Evolutionary conservation across 371 early-diverging fungal species (phyloP).

Genomic region (Rhizomucor miehei): DNA sequence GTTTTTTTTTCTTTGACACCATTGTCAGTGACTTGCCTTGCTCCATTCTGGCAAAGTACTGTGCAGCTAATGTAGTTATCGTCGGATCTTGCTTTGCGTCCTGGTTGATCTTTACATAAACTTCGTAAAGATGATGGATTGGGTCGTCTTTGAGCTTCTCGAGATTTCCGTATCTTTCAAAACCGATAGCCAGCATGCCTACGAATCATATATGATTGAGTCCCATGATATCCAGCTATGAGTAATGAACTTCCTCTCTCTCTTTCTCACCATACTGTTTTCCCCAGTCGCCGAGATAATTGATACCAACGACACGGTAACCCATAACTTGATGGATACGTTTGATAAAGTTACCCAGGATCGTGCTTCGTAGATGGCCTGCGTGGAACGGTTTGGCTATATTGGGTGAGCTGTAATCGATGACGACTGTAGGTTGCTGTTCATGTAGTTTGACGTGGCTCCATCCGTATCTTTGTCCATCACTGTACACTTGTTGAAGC

Average conservation of each 20-base stretch:
- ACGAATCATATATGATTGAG: neutral
- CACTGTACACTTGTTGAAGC: conserved; percentile 44
- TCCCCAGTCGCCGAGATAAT: conserved; percentile 99
- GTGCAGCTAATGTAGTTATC: conserved; percentile 76
- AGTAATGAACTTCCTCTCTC: neutral
- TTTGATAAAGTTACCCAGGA: conserved; percentile 95
- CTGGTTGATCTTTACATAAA: conserved; percentile 91
- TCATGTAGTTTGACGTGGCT: conserved; percentile 6
- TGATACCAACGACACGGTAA: conserved; percentile 85
- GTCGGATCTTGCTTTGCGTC: conserved; percentile 55
- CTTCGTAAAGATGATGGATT: conserved; percentile 92
- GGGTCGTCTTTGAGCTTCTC: conserved; percentile 80
- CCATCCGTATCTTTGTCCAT: conserved; percentile 34
- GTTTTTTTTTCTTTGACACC: neutral
- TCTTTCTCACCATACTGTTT: conserved; percentile 89
- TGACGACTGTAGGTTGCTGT: conserved; percentile 55
- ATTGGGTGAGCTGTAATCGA: conserved; percentile 98
- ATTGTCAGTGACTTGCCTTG: conserved; percentile 48
- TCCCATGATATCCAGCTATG: neutral
- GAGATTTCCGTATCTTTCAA: conserved; percentile 78
- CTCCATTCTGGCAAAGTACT: conserved; percentile 95
- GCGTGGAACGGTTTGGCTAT: conserved; percentile 99
- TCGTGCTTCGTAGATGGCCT: conserved; percentile 98
- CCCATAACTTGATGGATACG: conserved; percentile 87
- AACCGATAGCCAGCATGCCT: conserved; percentile 94